A percentile compares a stretch with the other conserved stretches of the same genome.
phyloP scores from a whole-genome alignment of 805 yeast genomes.

The Candida cerambycidarum region DNA sequence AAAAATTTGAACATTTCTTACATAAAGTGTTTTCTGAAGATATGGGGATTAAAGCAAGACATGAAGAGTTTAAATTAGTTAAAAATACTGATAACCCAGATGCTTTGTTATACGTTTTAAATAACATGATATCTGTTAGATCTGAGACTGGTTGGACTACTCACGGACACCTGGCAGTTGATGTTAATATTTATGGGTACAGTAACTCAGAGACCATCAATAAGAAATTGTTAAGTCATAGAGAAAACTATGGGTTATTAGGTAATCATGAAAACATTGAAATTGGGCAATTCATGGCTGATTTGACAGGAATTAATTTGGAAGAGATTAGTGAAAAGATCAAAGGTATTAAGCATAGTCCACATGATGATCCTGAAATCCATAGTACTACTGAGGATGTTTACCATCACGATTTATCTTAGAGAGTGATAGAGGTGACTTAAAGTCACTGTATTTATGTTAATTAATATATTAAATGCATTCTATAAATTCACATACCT shows the following conservation, averaged over 20 bases:
- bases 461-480: conserved; percentile 1
- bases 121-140: conserved; percentile 72
- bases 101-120: conserved; percentile 51
- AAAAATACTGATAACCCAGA: conserved; percentile 26
- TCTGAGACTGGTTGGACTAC: conserved; percentile 96
- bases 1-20: conserved; percentile 44
- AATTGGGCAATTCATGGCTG: conserved; percentile 71
- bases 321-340: conserved; percentile 48
- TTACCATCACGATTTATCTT: conserved; percentile 2
- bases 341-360: conserved; percentile 48
- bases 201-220: conserved; percentile 53
- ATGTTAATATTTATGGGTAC: conserved; percentile 86
- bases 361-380: conserved; percentile 4
- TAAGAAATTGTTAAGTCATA: conserved; percentile 29
- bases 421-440: not conserved
- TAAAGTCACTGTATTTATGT: not conserved
- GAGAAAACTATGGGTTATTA: conserved; percentile 43
- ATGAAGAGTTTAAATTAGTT: conserved; percentile 47
- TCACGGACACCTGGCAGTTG: conserved; percentile 95
- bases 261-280: conserved; percentile 90
- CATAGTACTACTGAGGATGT: not conserved
- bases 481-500: not conserved
- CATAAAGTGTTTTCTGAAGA: conserved; percentile 56
- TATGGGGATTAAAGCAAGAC: conserved; percentile 63
- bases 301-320: conserved; percentile 50